Percentiles rank a stretch among this genome's conserved stretches.
Conservation (phyloP, 148 eudicot genomes). For the Rhododendron ferrugineum region DNA sequence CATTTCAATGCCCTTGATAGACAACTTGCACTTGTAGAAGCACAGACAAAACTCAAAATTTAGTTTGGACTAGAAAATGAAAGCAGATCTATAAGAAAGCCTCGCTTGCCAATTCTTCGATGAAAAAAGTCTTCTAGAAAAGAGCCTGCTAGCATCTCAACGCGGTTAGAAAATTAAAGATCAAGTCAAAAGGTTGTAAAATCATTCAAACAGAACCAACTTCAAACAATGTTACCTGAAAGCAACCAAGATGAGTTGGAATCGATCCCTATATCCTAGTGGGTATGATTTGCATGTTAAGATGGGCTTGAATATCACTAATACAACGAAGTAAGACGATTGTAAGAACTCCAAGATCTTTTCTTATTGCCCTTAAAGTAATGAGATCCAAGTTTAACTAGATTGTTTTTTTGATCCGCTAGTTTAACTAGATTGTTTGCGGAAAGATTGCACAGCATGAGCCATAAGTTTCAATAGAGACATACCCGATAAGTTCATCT, state of each 20-base stretch:
- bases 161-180: background rate
- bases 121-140: background rate
- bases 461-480: slow-evolving; percentile 9
- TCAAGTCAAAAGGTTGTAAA: background rate
- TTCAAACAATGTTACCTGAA: slow-evolving; percentile 3
- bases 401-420: too few species aligned
- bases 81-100: background rate
- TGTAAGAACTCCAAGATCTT: background rate
- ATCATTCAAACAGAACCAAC: background rate
- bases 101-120: background rate
- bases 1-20: background rate
- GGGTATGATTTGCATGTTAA: background rate
- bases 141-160: background rate
- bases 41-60: background rate
- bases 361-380: background rate
- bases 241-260: background rate
- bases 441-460: background rate
- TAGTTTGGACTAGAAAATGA: background rate
- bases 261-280: background rate
- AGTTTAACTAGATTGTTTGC: background rate
- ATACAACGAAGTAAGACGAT: background rate
- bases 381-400: background rate
- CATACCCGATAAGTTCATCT: slow-evolving; percentile 77
- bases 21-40: background rate
- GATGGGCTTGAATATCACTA: background rate